These are phyloP conservation scores for Ophiocordyceps unilateralis DNA, from an alignment of 2,329 filamentous ascomycete species.

Conservation along the genomic window DNA sequence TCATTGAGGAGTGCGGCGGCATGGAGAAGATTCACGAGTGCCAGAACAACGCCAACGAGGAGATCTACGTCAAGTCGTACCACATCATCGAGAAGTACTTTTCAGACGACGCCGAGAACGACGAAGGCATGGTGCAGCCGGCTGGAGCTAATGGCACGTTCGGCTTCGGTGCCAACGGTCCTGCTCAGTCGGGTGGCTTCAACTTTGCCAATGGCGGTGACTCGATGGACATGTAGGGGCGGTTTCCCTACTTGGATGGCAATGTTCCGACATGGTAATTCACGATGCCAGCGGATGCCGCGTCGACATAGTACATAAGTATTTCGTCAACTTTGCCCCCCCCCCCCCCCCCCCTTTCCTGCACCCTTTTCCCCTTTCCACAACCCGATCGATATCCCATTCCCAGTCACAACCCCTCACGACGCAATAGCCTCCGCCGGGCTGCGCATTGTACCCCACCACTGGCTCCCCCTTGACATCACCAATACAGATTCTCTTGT, in stretches of 20 bases:
- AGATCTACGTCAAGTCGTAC: constrained; percentile 99
- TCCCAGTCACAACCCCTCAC: constrained; percentile 4
- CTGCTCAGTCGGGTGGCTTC: constrained; percentile 61
- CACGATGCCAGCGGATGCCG: no score
- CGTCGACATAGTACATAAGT: neutral
- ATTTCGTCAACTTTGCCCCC: neutral
- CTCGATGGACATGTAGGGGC: constrained; percentile 43
- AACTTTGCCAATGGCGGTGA: constrained; percentile 68
- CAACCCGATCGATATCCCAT: constrained; percentile 2
- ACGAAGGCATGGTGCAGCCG: constrained; percentile 56
- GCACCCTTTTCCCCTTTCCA: neutral
- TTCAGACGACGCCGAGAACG: constrained; percentile 91
- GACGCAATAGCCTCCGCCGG: constrained; percentile 8
- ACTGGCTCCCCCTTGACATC: constrained; percentile 11
- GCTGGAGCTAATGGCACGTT: constrained; percentile 57
- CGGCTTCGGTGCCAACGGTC: constrained; percentile 54
- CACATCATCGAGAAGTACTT: constrained; percentile 99
- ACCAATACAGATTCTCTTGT: constrained; percentile 11
- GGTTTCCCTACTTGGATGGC: constrained; percentile 1
- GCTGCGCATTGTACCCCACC: constrained; percentile 9
- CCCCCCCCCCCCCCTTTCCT: neutral
- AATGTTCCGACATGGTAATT: neutral
- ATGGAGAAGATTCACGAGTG: constrained; percentile 99
- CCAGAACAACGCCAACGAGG: constrained; percentile 99
- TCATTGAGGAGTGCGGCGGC: constrained; percentile 94